phyloP scores from a whole-genome alignment of 2,329 filamentous ascomycete genomes.

The Penicillium sp. region DNA sequence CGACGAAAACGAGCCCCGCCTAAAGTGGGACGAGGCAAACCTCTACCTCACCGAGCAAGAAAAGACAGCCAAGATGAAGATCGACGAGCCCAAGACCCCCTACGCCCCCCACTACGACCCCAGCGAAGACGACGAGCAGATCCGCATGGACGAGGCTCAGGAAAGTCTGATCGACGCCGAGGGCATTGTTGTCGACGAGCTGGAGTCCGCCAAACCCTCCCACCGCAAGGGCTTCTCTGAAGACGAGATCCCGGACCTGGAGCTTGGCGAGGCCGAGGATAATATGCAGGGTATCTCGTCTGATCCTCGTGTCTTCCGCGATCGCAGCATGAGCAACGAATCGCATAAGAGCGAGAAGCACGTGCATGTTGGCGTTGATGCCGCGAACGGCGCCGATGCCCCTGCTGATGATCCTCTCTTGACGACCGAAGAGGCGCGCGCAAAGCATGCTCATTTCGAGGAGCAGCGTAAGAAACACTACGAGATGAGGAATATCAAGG shows the following conservation, averaged over 20 bases:
- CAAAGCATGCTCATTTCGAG: constrained; percentile 93
- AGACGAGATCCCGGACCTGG: constrained; percentile 88
- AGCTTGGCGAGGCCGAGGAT: constrained; percentile 90
- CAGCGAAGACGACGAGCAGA: constrained; percentile 78
- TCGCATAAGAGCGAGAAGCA: constrained; percentile 63
- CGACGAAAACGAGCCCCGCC: constrained; percentile 67
- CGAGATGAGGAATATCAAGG: constrained; percentile 95
- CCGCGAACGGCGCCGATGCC: constrained; percentile 35
- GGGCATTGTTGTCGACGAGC: constrained; percentile 68
- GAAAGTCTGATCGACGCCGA: constrained; percentile 64
- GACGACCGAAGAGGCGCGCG: constrained; percentile 71
- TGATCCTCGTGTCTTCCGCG: constrained; percentile 48
- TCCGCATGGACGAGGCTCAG: constrained; percentile 31
- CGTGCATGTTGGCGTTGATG: constrained; percentile 70
- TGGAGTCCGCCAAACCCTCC: constrained; percentile 54
- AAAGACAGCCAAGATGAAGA: constrained; percentile 96
- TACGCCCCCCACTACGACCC: constrained; percentile 93
- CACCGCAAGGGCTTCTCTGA: constrained; percentile 51
- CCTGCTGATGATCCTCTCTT: constrained; percentile 50
- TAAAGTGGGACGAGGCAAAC: constrained; percentile 99
- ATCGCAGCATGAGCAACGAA: constrained; percentile 44
- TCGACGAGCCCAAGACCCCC: constrained; percentile 96
- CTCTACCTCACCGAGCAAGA: constrained; percentile 97
- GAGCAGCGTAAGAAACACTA: constrained; percentile 93
- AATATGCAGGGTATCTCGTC: constrained; percentile 50